Evolutionary conservation across 345 rosid genomes (phyloP), one percentile per base, ranked within the genome.

Genomic region (Brassica cretica): DNA sequence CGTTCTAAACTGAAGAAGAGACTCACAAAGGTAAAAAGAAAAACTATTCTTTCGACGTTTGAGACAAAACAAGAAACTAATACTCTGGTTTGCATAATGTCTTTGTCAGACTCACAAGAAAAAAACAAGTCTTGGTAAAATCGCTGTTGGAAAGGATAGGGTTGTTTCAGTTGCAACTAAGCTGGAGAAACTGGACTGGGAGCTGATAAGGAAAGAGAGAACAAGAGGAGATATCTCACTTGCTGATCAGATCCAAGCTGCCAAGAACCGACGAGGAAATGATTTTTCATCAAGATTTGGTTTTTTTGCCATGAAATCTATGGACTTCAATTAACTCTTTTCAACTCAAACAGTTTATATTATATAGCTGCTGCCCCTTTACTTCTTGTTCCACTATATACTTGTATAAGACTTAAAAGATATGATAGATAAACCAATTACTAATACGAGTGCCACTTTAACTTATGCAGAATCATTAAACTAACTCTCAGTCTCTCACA

Each of bases 231-330:
- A 83, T 76, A 78, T 83, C 74, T 87, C 97, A 12, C 89, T 94
- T 32, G 97, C 96, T 7, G 97, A 92, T 49, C 95, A 92, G 88
- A 92, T 94, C 76, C 87, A 21, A 80, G 93, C 89, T 1, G 94
- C 96, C 73, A 92, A 86, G 73, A 89, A 44, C 68, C 89, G 33
- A 84, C 75, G 87, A 83, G 80, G 79, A 69, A 78, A n/a, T 11
- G 72, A 69, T 64, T 24, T 19, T 70, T 56, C 74, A 35, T 37
- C 68, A 10, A 80, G 75, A 58, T 70, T 73, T 70, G 76, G 68
- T 65, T 27, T 75, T 64, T 74, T 64, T 73, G 82, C 75, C 18
- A 63, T 79, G 72, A 58, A 24, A 24, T 53, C 66, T 2, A 59
- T 78, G 44, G 81, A 78, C 18, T 59, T 72, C 59, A 44, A 72